Conservation (phyloP, 352 stramenopile genomes). For the Pythium insidiosum region DNA sequence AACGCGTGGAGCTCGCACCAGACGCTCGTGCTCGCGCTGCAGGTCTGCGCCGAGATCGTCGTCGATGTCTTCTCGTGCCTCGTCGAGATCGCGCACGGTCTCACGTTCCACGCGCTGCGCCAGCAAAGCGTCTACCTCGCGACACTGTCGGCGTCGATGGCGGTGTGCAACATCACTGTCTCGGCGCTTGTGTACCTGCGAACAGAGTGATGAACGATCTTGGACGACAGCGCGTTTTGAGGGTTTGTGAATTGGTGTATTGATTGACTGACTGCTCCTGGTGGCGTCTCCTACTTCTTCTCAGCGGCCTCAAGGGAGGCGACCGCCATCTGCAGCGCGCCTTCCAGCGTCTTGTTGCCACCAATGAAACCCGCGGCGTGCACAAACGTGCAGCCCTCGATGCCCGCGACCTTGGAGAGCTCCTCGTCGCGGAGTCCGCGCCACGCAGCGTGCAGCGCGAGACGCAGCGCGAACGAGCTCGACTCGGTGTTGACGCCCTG, state of each 20-base stretch:
- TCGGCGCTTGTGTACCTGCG: conserved; percentile 25
- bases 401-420: conserved; percentile 81
- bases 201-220: neutral
- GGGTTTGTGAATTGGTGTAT: neutral
- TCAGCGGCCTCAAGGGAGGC: conserved; percentile 42
- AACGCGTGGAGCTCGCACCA: neutral
- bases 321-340: conserved; percentile 92
- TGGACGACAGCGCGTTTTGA: neutral
- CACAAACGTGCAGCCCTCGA: conserved; percentile 94
- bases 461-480: conserved; percentile 90
- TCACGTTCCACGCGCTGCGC: neutral
- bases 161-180: conserved; percentile 26
- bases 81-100: conserved; percentile 20
- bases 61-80: conserved; percentile 19
- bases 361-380: conserved; percentile 99
- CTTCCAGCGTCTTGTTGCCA: conserved; percentile 94
- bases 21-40: conserved; percentile 3
- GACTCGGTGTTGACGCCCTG: conserved; percentile 94
- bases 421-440: conserved; percentile 93
- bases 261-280: neutral
- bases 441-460: conserved; percentile 89
- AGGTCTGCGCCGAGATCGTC: conserved; percentile 16
- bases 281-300: conserved; percentile 1
- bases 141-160: conserved; percentile 17
- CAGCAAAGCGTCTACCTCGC: conserved; percentile 19